phyloP scores from a whole-genome alignment of 331 rosid species.

The Rhamnella rubrinervis region DNA sequence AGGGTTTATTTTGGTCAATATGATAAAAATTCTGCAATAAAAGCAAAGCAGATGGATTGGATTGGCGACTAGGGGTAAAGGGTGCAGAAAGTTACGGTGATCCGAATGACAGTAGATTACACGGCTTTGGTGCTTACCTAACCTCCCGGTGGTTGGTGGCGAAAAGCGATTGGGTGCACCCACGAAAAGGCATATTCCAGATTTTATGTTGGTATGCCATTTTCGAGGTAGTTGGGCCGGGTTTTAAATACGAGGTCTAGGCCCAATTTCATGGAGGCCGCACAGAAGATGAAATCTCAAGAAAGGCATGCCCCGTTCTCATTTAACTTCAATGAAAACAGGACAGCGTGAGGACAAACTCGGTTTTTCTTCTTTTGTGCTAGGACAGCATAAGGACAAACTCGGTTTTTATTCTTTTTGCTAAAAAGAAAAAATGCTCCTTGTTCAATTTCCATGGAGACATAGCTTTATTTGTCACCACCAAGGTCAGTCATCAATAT shows the following conservation, averaged over 20 bases:
- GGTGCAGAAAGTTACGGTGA: not conserved
- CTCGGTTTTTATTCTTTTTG: too few relatives aligned
- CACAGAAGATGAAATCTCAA: too few relatives aligned
- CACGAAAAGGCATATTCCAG: constrained; percentile 17
- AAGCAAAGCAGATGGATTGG: not conserved
- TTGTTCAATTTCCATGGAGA: too few relatives aligned
- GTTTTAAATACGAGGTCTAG: not conserved
- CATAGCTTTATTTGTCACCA: too few relatives aligned
- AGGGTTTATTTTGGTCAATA: constrained; percentile 3
- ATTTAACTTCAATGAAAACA: too few relatives aligned
- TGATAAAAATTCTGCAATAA: not conserved
- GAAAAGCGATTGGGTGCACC: too few relatives aligned
- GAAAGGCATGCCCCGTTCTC: too few relatives aligned
- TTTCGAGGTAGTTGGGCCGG: not conserved
- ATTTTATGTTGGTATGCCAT: not conserved
- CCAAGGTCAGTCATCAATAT: too few relatives aligned
- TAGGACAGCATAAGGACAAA: too few relatives aligned
- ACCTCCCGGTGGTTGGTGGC: constrained; percentile 27
- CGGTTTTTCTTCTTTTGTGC: too few relatives aligned
- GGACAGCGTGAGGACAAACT: too few relatives aligned
- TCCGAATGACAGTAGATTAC: not conserved
- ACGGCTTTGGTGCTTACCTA: constrained; percentile 7
- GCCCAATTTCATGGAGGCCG: constrained; percentile 14
- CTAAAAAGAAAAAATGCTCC: too few relatives aligned
- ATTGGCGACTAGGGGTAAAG: not conserved